phyloP scores from a whole-genome alignment of 1,284 basidiomycete species.

The Ustilago crameri region DNA sequence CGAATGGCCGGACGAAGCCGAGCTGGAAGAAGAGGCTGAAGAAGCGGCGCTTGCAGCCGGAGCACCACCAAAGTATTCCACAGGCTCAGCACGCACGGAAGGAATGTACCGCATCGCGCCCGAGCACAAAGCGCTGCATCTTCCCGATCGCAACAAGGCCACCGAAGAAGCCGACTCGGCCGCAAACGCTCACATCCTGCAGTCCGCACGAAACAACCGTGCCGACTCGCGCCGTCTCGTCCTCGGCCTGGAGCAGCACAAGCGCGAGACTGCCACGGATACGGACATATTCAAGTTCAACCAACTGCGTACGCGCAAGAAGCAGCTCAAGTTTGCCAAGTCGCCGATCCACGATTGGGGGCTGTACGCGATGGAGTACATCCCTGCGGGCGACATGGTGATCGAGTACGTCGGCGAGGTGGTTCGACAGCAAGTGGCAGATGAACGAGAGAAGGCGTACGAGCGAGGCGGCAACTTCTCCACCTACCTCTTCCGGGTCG shows the following conservation, averaged over 20 bases:
- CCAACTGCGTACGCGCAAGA: constrained; percentile 96
- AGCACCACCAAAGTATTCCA: constrained; percentile 72
- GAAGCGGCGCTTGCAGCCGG: constrained; percentile 61
- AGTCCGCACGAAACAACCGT: constrained; percentile 88
- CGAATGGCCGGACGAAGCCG: constrained; percentile 27
- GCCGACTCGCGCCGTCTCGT: constrained; percentile 92
- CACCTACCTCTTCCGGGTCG: constrained; percentile 69
- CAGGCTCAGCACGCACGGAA: constrained; percentile 88
- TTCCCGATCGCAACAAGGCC: constrained; percentile 74
- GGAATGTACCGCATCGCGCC: constrained; percentile 94
- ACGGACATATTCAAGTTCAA: constrained; percentile 88
- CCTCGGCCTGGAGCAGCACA: constrained; percentile 94
- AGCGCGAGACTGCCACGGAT: constrained; percentile 72
- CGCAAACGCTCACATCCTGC: constrained; percentile 71
- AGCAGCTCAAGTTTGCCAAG: constrained; percentile 93
- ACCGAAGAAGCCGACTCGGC: constrained; percentile 68
- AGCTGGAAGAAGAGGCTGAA: constrained; percentile 39
- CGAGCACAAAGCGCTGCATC: constrained; percentile 88
- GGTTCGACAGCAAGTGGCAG: constrained; percentile 92
- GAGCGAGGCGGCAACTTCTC: constrained; percentile 71
- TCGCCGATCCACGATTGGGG: constrained; percentile 99
- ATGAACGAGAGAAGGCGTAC: constrained; percentile 95
- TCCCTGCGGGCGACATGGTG: constrained; percentile 95
- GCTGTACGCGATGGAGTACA: constrained; percentile 74
- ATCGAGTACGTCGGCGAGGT: constrained; percentile 99